A percentile compares a stretch with the other conserved stretches of the same genome.
These are phyloP conservation scores for peach (Prunus persica) DNA, from an alignment of 306 rosid species.

Conservation along the genomic window Prunus_persica_NCBIv2 NC_034014.1:14195001-14195500, in stretches of 20 bases:
- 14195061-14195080: not conserved
- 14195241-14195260: slow-evolving; percentile 85
- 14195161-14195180: slow-evolving; percentile 94
- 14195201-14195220: slow-evolving; percentile 2
- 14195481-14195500: no score
- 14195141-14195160: slow-evolving; percentile 35
- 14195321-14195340: slow-evolving; percentile 75
- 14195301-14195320: slow-evolving; percentile 71
- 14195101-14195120: not conserved
- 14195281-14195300: slow-evolving; percentile 87
- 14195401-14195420: slow-evolving; percentile 92
- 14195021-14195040: no score
- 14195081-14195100: not conserved
- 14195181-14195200: slow-evolving; percentile 59
- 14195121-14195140: slow-evolving; percentile 4
- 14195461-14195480: no score
- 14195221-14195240: slow-evolving; percentile 15
- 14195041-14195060: not conserved
- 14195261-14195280: slow-evolving; percentile 93
- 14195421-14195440: slow-evolving; percentile 56
- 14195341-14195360: slow-evolving; percentile 81
- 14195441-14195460: no score
- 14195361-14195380: slow-evolving; percentile 79
- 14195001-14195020: not conserved
- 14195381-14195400: slow-evolving; percentile 98